Conservation (phyloP, 23 red algal species). For the Gracilaria gracilis region DNA sequence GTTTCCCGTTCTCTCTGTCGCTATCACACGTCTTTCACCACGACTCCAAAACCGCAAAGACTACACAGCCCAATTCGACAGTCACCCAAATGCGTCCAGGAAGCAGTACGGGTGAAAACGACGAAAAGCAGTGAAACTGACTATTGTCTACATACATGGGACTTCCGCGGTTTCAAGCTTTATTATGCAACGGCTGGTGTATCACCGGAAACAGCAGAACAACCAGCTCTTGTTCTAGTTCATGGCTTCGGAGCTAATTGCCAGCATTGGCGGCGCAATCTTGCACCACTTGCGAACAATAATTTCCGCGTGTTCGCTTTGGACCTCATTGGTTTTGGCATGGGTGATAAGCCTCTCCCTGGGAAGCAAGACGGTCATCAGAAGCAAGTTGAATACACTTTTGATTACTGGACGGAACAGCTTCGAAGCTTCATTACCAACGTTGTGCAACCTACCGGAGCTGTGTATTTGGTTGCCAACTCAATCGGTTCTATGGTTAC, state of each 20-base stretch:
- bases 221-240: conserved; percentile 77
- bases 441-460: conserved; percentile 52
- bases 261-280: conserved; percentile 83
- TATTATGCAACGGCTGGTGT: conserved; percentile 41
- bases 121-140: neutral
- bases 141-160: conserved; percentile 35
- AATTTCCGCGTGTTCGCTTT: conserved; percentile 76
- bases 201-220: neutral
- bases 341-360: conserved; percentile 79
- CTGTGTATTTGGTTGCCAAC: conserved; percentile 84
- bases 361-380: conserved; percentile 32
- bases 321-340: conserved; percentile 96
- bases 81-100: neutral
- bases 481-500: conserved; percentile 90
- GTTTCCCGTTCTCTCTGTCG: neutral
- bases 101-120: neutral
- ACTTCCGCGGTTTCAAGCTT: conserved; percentile 42
- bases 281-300: conserved; percentile 55
- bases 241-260: conserved; percentile 97
- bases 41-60: neutral
- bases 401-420: conserved; percentile 90
- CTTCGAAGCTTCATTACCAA: conserved; percentile 67
- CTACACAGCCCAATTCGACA: neutral
- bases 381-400: conserved; percentile 75
- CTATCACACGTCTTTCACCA: neutral